phyloP scores from a whole-genome alignment of 108 stramenopile genomes.

The Cyclotella cryptica region DNA sequence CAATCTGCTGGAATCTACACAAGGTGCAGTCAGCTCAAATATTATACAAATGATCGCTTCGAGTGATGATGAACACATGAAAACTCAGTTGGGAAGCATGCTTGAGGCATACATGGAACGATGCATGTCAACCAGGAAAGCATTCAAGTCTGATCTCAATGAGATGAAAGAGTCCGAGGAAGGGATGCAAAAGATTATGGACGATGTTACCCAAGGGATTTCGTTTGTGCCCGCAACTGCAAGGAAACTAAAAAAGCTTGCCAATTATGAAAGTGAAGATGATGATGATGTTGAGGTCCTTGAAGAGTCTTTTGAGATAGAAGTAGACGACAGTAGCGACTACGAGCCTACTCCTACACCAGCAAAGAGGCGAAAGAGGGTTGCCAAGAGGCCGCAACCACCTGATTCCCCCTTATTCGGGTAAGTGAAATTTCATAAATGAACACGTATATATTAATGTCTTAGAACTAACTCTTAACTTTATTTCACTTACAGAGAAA shows the following conservation, averaged over 20 bases:
- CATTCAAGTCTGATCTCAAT: constrained; percentile 36
- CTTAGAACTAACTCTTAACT: neutral
- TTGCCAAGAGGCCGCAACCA: constrained; percentile 11
- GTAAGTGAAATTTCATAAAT: neutral
- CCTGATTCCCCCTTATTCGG: neutral
- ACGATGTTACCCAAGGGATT: constrained; percentile 39
- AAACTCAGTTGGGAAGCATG: constrained; percentile 41
- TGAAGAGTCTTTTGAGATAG: constrained; percentile 51
- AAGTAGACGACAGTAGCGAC: constrained; percentile 45
- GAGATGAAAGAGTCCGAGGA: constrained; percentile 42
- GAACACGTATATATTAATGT: neutral
- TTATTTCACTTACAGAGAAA: constrained; percentile 12
- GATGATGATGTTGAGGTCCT: constrained; percentile 40
- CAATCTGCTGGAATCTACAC: constrained; percentile 59
- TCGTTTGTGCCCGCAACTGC: constrained; percentile 27
- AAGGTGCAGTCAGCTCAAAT: constrained; percentile 47
- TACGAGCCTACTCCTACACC: constrained; percentile 45
- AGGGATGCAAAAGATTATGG: constrained; percentile 42
- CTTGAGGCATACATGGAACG: constrained; percentile 41
- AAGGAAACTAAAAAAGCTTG: constrained; percentile 18
- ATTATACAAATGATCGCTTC: constrained; percentile 39
- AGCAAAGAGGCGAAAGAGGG: constrained; percentile 21
- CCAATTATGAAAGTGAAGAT: constrained; percentile 30
- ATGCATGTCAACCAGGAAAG: constrained; percentile 30
- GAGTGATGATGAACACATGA: constrained; percentile 25